Evolutionary conservation across 306 rosid genomes (phyloP).

Genomic region (Ammopiptanthus mongolicus): DNA sequence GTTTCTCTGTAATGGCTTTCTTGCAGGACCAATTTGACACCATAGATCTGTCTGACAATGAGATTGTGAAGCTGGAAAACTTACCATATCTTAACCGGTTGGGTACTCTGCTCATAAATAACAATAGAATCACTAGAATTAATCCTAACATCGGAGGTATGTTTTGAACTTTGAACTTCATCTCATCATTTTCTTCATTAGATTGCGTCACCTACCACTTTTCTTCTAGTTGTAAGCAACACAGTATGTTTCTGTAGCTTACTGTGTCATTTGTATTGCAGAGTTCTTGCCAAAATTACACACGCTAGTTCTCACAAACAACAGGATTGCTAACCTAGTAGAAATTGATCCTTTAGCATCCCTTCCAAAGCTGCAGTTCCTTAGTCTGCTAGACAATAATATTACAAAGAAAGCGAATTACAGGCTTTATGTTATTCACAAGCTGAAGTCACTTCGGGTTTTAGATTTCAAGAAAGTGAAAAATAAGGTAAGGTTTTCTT

Average conservation of each 20-base stretch:
- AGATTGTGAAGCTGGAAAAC: conserved; percentile 90
- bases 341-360: conserved; percentile 87
- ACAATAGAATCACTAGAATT: conserved; percentile 88
- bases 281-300: conserved; percentile 87
- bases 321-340: conserved; percentile 85
- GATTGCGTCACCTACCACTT: neutral
- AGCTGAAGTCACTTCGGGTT: conserved; percentile 69
- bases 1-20: neutral
- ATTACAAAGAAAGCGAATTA: conserved; percentile 83
- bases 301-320: conserved; percentile 83
- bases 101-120: conserved; percentile 83
- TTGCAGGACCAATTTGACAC: conserved; percentile 95
- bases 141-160: conserved; percentile 84
- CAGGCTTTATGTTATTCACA: conserved; percentile 78
- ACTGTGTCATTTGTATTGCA: conserved; percentile 35
- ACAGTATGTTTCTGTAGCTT: neutral
- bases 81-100: conserved; percentile 78
- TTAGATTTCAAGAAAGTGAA: conserved; percentile 87
- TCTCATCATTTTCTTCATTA: neutral
- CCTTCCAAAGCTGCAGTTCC: conserved; percentile 74
- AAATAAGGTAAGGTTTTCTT: conserved; percentile 48
- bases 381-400: conserved; percentile 81
- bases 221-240: neutral
- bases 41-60: conserved; percentile 87
- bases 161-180: conserved; percentile 7